Percentiles rank a stretch among this genome's conserved stretches.
Evolutionary conservation across 2,329 filamentous ascomycete species (phyloP).

Genomic region (Colletotrichum endophyticum): DNA sequence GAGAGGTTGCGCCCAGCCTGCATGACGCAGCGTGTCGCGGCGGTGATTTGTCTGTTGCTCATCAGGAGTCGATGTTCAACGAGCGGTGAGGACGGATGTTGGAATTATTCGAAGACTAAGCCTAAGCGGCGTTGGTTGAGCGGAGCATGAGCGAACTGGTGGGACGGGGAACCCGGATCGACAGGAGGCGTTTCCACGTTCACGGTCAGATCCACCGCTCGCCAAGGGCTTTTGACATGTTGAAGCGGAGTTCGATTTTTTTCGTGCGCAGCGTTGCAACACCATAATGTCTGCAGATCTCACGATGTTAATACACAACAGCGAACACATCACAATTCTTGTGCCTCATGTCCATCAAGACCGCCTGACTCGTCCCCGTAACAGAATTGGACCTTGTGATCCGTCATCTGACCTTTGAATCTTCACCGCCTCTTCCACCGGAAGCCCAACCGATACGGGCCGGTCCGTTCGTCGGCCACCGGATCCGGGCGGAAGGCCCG

Average conservation of each 20-base stretch:
- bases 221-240: neutral
- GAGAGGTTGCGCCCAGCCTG: neutral
- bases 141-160: neutral
- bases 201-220: neutral
- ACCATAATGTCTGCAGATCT: neutral
- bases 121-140: neutral
- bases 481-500: neutral
- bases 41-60: neutral
- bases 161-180: neutral
- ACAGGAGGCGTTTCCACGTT: neutral
- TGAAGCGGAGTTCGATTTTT: neutral
- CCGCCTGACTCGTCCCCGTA: neutral
- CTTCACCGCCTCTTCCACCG: conserved; percentile 14
- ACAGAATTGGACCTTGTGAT: neutral
- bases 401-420: neutral
- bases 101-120: neutral
- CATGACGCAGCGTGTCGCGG: neutral
- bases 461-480: conserved; percentile 6
- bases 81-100: neutral
- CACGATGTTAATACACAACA: neutral
- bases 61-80: neutral
- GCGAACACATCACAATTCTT: neutral
- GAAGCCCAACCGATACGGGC: neutral
- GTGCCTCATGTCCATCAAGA: neutral
- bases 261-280: neutral